phyloP scores from a whole-genome alignment of 441 rosid genomes.

The Rhodomyrtus psidioides region DNA sequence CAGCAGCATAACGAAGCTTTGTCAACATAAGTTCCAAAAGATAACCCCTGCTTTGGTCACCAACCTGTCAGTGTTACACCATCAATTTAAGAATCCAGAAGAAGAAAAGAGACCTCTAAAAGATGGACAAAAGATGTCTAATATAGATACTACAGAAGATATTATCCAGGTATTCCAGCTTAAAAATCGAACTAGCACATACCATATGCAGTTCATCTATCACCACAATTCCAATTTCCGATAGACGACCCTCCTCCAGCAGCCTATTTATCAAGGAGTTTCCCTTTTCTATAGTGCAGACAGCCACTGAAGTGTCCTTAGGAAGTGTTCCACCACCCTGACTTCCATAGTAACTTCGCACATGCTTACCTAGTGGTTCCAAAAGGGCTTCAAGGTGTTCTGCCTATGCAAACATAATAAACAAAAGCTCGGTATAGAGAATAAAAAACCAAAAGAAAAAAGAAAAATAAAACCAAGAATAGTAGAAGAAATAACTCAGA shows the following conservation, averaged over 20 bases:
- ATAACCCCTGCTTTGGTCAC: constrained; percentile 96
- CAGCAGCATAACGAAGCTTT: constrained; percentile 97
- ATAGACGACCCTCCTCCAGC: constrained; percentile 94
- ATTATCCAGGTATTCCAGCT: not conserved
- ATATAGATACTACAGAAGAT: not conserved
- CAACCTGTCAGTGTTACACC: constrained; percentile 50
- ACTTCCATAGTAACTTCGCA: constrained; percentile 89
- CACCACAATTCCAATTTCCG: constrained; percentile 92
- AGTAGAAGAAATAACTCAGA: constrained; percentile 2
- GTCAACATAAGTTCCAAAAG: constrained; percentile 96
- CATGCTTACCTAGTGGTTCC: constrained; percentile 93
- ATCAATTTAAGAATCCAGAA: not conserved
- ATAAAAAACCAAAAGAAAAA: not conserved
- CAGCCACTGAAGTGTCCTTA: constrained; percentile 94
- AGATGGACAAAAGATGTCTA: not conserved
- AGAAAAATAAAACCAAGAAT: not conserved
- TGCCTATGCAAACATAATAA: constrained; percentile 43
- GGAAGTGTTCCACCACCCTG: constrained; percentile 99
- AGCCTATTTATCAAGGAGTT: constrained; percentile 80
- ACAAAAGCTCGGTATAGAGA: not conserved
- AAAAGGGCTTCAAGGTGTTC: constrained; percentile 90
- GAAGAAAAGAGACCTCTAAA: not conserved
- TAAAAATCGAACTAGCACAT: constrained; percentile 16
- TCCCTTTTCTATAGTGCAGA: constrained; percentile 99
- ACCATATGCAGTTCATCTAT: constrained; percentile 99